Conservation (phyloP, 371 early-diverging fungal species). For the Funneliformis caledonium region DNA sequence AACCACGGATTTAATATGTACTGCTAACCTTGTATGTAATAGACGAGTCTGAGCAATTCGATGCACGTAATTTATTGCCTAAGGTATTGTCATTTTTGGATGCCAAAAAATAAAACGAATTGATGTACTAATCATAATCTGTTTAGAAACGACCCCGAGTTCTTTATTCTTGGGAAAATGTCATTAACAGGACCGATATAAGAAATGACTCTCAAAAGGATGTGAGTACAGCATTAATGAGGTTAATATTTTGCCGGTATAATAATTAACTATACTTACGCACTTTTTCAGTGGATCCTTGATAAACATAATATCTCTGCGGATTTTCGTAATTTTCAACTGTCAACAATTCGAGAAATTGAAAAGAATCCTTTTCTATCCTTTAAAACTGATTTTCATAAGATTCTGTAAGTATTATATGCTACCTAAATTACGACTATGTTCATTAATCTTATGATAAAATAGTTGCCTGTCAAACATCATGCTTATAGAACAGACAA, state of each 20-base stretch:
- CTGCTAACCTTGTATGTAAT: too few species aligned
- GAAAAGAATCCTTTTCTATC: slow-evolving; percentile 23
- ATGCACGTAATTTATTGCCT: too few species aligned
- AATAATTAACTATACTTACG: neutral
- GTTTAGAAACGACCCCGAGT: slow-evolving; percentile 9
- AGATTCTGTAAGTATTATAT: slow-evolving; percentile 33
- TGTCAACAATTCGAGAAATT: slow-evolving; percentile 14
- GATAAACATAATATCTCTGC: slow-evolving; percentile 23
- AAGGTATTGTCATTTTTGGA: neutral
- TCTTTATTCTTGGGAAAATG: slow-evolving; percentile 11
- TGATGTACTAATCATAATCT: slow-evolving; percentile 17
- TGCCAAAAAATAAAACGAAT: neutral
- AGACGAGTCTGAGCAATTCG: too few species aligned
- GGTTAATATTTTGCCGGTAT: neutral
- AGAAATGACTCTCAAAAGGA: neutral
- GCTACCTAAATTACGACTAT: neutral
- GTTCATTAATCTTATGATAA: slow-evolving; percentile 2
- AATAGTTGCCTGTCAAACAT: slow-evolving; percentile 24
- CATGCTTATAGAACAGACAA: slow-evolving; percentile 26
- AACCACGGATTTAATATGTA: too few species aligned
- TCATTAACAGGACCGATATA: slow-evolving; percentile 4
- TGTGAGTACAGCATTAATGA: slow-evolving; percentile 21
- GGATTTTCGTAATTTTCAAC: slow-evolving; percentile 26
- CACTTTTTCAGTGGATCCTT: slow-evolving; percentile 19
- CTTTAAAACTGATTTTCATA: slow-evolving; percentile 26